Evolutionary conservation across 352 stramenopile species (phyloP).

Genomic region (Phytophthora idaei): DNA sequence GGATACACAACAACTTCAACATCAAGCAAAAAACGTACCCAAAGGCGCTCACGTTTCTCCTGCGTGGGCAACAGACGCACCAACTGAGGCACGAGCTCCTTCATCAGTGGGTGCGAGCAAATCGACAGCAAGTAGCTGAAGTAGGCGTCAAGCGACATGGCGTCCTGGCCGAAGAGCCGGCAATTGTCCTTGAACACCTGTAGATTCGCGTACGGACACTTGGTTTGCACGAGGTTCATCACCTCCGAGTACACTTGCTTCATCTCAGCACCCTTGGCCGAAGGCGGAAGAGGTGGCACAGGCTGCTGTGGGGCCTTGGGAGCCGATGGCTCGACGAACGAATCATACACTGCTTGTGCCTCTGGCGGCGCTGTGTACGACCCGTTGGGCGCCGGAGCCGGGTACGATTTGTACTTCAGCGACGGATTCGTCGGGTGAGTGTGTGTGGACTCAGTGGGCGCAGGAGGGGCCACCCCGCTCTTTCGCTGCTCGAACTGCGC

Average conservation of each 20-base stretch:
- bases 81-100: conserved; percentile 82
- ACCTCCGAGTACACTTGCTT: conserved; percentile 86
- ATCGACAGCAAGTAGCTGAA: conserved; percentile 86
- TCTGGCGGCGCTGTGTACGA: conserved; percentile 44
- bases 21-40: conserved; percentile 51
- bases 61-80: conserved; percentile 84
- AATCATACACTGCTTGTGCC: conserved; percentile 49
- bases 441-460: conserved; percentile 45
- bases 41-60: conserved; percentile 84
- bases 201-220: conserved; percentile 83
- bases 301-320: conserved; percentile 41
- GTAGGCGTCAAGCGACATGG: conserved; percentile 85
- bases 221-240: conserved; percentile 76
- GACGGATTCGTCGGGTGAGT: conserved; percentile 53
- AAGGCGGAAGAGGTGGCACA: conserved; percentile 58
- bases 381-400: conserved; percentile 46
- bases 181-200: conserved; percentile 91
- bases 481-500: conserved; percentile 71
- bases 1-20: conserved; percentile 5
- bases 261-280: conserved; percentile 68
- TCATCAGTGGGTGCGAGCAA: conserved; percentile 69
- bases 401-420: conserved; percentile 68
- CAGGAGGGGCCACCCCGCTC: conserved; percentile 27
- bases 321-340: conserved; percentile 43
- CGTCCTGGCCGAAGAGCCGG: conserved; percentile 83